Evolutionary conservation across 148 eudicot species (phyloP).

Genomic region (Drosera capensis): DNA sequence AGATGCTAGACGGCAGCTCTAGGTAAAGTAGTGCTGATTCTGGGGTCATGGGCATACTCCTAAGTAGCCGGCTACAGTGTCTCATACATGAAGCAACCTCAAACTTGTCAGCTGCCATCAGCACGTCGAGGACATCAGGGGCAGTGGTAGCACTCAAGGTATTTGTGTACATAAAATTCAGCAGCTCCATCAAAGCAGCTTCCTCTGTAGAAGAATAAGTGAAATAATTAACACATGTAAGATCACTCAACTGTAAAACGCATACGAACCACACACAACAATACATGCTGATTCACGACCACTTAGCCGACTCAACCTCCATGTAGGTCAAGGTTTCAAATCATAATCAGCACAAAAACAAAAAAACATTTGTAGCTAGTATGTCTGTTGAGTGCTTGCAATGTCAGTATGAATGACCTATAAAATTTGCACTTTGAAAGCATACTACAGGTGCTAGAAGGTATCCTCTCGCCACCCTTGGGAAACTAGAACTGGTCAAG

Average conservation of each 20-base stretch:
- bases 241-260: not conserved
- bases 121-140: conserved; percentile 53
- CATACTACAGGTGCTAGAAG: too few relatives aligned
- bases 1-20: conserved; percentile 74
- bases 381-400: too few relatives aligned
- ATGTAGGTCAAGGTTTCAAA: too few relatives aligned
- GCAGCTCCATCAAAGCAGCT: conserved; percentile 66
- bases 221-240: not conserved
- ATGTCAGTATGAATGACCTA: too few relatives aligned
- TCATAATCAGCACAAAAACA: too few relatives aligned
- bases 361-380: too few relatives aligned
- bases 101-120: conserved; percentile 86
- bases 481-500: too few relatives aligned
- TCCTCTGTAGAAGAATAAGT: conserved; percentile 44
- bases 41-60: conserved; percentile 63
- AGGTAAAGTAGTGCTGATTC: conserved; percentile 63
- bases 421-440: too few relatives aligned
- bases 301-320: too few relatives aligned
- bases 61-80: conserved; percentile 44
- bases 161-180: conserved; percentile 72
- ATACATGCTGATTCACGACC: not conserved
- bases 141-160: conserved; percentile 39
- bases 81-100: conserved; percentile 87
- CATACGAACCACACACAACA: too few relatives aligned
- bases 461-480: too few relatives aligned